Conservation (phyloP, 768 basidiomycete genomes). For the Lactarius evosmus region DNA sequence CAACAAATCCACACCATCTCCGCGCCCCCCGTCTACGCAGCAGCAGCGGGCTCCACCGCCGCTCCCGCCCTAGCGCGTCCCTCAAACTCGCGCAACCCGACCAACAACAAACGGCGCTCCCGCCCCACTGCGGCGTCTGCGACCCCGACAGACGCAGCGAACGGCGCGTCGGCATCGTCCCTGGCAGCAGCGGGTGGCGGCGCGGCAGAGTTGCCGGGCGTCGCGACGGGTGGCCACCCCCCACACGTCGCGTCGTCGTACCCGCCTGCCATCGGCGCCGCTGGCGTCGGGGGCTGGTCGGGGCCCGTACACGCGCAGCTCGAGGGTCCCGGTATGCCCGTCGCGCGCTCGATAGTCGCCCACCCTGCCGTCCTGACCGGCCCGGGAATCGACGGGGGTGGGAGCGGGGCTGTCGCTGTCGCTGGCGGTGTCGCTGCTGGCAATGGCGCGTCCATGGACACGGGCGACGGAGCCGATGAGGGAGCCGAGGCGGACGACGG, state of each 20-base stretch:
- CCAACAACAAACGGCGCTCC: conserved; percentile 24
- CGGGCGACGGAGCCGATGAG: conserved; percentile 43
- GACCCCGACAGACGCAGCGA: conserved; percentile 19
- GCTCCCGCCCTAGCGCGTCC: conserved; percentile 5
- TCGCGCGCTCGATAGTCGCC: conserved; percentile 44
- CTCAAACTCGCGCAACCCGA: conserved; percentile 42
- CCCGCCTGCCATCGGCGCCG: conserved; percentile 34
- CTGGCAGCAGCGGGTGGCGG: conserved; percentile 18
- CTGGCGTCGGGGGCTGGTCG: conserved; percentile 37
- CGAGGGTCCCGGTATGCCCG: conserved; percentile 78
- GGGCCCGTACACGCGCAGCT: conserved; percentile 49
- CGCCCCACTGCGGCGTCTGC: conserved; percentile 21
- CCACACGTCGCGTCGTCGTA: conserved; percentile 10
- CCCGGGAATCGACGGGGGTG: conserved; percentile 39
- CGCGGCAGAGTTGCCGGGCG: conserved; percentile 23
- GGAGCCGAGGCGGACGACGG: conserved; percentile 59
- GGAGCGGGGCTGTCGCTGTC: not conserved
- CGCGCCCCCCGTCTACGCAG: conserved; percentile 28
- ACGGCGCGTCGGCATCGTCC: not conserved
- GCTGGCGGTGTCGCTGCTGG: conserved; percentile 27
- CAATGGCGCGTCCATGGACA: conserved; percentile 51
- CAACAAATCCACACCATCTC: conserved; percentile 31
- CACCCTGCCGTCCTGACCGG: conserved; percentile 38
- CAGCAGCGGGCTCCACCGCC: conserved; percentile 36
- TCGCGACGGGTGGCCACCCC: conserved; percentile 3